These are phyloP conservation scores for Epichloe baconii DNA, from an alignment of 2,329 filamentous ascomycete species.

Conservation along the genomic window DNA sequence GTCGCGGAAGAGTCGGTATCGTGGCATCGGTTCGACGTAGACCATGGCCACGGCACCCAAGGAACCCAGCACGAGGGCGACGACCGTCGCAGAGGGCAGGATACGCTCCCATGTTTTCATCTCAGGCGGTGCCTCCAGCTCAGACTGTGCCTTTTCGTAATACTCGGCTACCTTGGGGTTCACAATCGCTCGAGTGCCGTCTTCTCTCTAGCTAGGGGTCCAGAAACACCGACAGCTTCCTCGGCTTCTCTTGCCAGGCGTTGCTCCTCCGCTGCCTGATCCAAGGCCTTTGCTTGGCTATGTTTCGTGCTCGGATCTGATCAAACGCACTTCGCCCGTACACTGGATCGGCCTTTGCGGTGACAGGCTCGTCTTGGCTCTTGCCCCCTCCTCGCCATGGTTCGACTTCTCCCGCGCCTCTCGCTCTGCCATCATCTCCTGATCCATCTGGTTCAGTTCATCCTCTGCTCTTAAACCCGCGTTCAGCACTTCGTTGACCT, in stretches of 20 bases:
- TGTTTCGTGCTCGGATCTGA: constrained; percentile 39
- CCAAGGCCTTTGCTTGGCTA: constrained; percentile 34
- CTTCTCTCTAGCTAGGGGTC: constrained; percentile 27
- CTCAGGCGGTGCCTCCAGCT: constrained; percentile 37
- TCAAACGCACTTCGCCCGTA: constrained; percentile 47
- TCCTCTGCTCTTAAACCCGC: constrained; percentile 50
- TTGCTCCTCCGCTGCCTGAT: constrained; percentile 29
- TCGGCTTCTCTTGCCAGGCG: constrained; percentile 28
- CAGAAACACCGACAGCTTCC: constrained; percentile 19
- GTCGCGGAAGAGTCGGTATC: constrained; percentile 43
- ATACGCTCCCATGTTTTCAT: constrained; percentile 39
- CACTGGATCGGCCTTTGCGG: constrained; percentile 27
- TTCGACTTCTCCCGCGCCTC: constrained; percentile 10
- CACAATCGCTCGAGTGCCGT: constrained; percentile 24
- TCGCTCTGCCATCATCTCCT: constrained; percentile 15
- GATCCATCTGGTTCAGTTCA: constrained; percentile 42
- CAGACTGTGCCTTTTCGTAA: constrained; percentile 33
- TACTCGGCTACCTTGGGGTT: constrained; percentile 26
- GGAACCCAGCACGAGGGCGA: constrained; percentile 29
- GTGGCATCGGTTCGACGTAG: constrained; percentile 40
- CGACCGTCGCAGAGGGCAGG: constrained; percentile 38
- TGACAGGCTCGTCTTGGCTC: constrained; percentile 12
- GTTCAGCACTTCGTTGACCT: constrained; percentile 47
- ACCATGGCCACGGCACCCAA: constrained; percentile 30
- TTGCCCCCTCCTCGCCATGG: constrained; percentile 13